Base-by-base conservation (phyloP, 495 filamentous ascomycete genomes). In the Xylaria palmicola region DNA sequence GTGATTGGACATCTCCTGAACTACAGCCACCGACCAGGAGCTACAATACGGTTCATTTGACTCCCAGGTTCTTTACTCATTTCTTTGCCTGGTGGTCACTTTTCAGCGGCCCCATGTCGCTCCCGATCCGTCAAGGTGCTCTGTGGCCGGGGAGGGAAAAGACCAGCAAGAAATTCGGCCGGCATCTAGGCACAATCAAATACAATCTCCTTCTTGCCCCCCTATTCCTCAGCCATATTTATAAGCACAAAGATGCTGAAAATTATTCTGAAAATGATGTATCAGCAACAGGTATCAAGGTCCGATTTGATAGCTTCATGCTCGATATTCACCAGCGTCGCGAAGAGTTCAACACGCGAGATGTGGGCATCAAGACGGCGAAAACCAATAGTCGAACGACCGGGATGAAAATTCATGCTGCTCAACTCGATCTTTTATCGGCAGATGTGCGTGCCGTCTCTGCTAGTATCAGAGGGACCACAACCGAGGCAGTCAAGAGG, bases 61-160 rank as follows among this genome's bases (percentile, higher is more conserved):
- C 87, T 9, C 94, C 94, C 6, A 86, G 92, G 6, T 96, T 98
- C 81, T 98, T 98, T 71, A 96, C 92, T 2, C 94, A 98, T 68
- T 98, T 98, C 78, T 98, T 93, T 76, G 87, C 88, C 65, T 98
- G 94, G 94, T 98, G 92, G 93, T 90, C 89, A 10, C 84, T 98
- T 62, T 98, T 98, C 75, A 91, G 91, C 6, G 93, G 93, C 0
- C 88, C 90, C 13, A 93, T 98, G 88, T 94, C 94, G 10, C 84
- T 98, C 26, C 94, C 94, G 26, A 88, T 98, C 56, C 89, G 94
- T 0, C 94, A 98, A 74, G 94, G 94, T 8, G 82, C 81, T 30
- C 80, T 98, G 12, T 98, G 90, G 85, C 94, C 92, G 13, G 93
- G 91, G 8, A 78, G 89, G 48, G 93, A 96, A 49, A 98, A 96